Evolutionary conservation across 495 filamentous ascomycete genomes (phyloP), one percentile per base, ranked within the genome.

Genomic region (Mytilinidion resinicola): DNA sequence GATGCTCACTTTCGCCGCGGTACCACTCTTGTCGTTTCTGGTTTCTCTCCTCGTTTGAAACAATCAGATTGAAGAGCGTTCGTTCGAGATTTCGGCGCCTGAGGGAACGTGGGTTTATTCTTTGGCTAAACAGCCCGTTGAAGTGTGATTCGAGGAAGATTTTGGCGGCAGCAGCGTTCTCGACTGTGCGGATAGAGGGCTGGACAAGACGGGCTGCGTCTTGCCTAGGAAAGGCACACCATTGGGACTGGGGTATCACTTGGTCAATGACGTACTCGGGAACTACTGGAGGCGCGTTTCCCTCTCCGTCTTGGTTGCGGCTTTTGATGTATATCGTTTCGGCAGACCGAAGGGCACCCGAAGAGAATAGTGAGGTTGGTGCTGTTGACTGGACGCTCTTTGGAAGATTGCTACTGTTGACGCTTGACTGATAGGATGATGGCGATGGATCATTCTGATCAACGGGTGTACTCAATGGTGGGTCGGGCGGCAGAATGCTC

Each of bases 71-170:
- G 35, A 77, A 72, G 6, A 96, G 74, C 19, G 80, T 75, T 3
- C 74, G 69, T 67, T 96, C 88, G 11, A 96, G 73, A 38, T 86
- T 77, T 44, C 78, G 77, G 43, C 82, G 80, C 3, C 92, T 85
- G 56, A 86, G 69, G 9, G 80, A 81, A 1, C 91, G 83, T 59
- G 85, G 72, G 41, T 80, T 82, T 5, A 73, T 58, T 52, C 76
- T 64, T 35, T 72, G 71, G 35, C 74, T 70, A 41, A 86, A 78
- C 11, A 89, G 71, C 8, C 80, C 71, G 64, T 88, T 84, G 75
- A 88, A 96, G 64, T 91, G 79, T 3, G 84, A 89, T 65, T 97
- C 92, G 21, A 97, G 80, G 61, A 82, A 95, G 21, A 95, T 80
- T 70, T 96, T 96, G 35, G 90, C 86, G 9, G 87, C 85, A 0